phyloP scores from a whole-genome alignment of 495 filamentous ascomycete species.

The Corynascus novoguineensis region DNA sequence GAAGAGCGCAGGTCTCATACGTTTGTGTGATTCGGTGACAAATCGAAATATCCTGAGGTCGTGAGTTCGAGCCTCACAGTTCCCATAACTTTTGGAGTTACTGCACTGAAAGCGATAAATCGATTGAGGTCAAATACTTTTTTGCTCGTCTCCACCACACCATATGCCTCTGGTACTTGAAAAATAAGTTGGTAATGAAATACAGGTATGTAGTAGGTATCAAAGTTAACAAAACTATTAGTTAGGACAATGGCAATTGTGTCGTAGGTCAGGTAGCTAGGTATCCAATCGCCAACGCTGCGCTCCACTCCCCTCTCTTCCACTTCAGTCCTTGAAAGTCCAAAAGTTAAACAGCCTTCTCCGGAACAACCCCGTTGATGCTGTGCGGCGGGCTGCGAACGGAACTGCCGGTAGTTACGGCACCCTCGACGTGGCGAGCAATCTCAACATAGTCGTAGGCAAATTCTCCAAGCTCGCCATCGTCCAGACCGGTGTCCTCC shows the following conservation, averaged over 20 bases:
- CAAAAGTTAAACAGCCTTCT: conserved; percentile 22
- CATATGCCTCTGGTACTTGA: too few relatives aligned
- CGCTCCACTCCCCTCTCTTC: too few relatives aligned
- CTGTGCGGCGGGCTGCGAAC: conserved; percentile 25
- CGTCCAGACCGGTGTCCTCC: conserved; percentile 90
- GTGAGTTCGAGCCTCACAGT: conserved; percentile 25
- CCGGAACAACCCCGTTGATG: conserved; percentile 21
- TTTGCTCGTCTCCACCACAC: too few relatives aligned
- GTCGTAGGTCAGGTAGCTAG: too few relatives aligned
- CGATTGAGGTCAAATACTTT: too few relatives aligned
- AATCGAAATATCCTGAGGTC: conserved; percentile 20
- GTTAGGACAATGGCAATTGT: too few relatives aligned
- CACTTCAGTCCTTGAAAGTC: background rate
- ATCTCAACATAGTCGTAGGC: conserved; percentile 98
- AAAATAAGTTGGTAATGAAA: too few relatives aligned
- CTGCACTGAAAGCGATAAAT: too few relatives aligned
- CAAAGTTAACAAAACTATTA: too few relatives aligned
- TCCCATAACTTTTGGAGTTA: conserved; percentile 7
- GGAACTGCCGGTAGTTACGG: conserved; percentile 14
- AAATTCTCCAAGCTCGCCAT: conserved; percentile 95
- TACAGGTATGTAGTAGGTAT: too few relatives aligned
- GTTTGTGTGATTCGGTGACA: conserved; percentile 14
- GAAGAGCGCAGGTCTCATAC: conserved; percentile 25
- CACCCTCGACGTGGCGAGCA: conserved; percentile 60
- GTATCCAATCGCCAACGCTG: too few relatives aligned